Conservation (phyloP, 1,139 yeast species). For the Blastobotrys apis region DNA sequence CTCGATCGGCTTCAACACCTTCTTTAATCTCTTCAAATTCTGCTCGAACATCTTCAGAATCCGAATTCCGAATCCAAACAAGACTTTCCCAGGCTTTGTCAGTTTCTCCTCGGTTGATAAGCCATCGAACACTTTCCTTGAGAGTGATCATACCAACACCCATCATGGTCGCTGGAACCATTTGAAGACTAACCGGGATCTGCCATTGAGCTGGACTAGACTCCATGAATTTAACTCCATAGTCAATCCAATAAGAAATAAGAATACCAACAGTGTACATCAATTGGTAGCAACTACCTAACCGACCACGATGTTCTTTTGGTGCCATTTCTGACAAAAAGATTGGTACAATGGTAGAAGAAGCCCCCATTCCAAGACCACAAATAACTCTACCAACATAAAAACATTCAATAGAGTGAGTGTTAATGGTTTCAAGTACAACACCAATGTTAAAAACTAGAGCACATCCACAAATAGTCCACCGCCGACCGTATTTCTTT, state of each 20-base stretch:
- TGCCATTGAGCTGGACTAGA: constrained; percentile 22
- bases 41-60: neutral
- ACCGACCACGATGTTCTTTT: constrained; percentile 32
- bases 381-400: constrained; percentile 59
- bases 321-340: constrained; percentile 22
- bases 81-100: constrained; percentile 10
- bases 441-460: constrained; percentile 16
- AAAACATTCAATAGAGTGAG: constrained; percentile 20
- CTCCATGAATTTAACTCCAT: constrained; percentile 28
- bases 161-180: constrained; percentile 43
- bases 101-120: constrained; percentile 25
- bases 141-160: constrained; percentile 45
- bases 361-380: constrained; percentile 42
- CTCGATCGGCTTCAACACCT: constrained; percentile 6
- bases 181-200: constrained; percentile 38
- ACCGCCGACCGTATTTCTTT: constrained; percentile 10
- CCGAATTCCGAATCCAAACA: constrained; percentile 1
- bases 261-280: constrained; percentile 47
- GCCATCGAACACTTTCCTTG: constrained; percentile 52
- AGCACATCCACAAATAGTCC: constrained; percentile 2
- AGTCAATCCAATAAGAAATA: constrained; percentile 30
- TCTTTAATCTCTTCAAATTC: constrained; percentile 13
- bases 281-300: constrained; percentile 25
- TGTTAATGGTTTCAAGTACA: constrained; percentile 60
- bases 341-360: constrained; percentile 22